These are phyloP conservation scores for Candida dajiaensis DNA, from an alignment of 805 yeast species.

Conservation along the genomic window DNA sequence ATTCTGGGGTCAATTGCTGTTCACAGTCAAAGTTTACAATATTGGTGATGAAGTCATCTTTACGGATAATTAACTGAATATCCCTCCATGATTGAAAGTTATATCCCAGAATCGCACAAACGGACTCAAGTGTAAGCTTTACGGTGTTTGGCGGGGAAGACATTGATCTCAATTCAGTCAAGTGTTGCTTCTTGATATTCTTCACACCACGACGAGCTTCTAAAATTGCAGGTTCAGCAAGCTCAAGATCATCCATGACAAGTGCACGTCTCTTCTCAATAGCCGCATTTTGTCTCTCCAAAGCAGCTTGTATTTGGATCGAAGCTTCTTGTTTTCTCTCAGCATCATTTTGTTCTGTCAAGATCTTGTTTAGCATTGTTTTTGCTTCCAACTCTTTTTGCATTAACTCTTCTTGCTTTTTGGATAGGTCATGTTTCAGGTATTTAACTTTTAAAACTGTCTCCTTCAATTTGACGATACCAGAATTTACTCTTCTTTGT, in stretches of 20 bases:
- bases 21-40: constrained; percentile 73
- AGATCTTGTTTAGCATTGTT: constrained; percentile 65
- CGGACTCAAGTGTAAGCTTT: constrained; percentile 80
- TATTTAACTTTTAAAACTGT: constrained; percentile 68
- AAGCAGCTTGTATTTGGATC: constrained; percentile 61
- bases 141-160: constrained; percentile 86
- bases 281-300: constrained; percentile 59
- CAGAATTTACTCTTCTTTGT: constrained; percentile 67
- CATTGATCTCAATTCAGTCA: constrained; percentile 87
- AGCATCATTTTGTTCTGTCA: constrained; percentile 83
- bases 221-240: constrained; percentile 76
- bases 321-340: constrained; percentile 88
- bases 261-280: constrained; percentile 45
- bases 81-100: constrained; percentile 68
- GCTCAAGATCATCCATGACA: constrained; percentile 60
- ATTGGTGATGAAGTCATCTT: constrained; percentile 81
- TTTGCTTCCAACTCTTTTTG: constrained; percentile 65
- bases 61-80: constrained; percentile 71
- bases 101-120: constrained; percentile 76
- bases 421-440: constrained; percentile 47
- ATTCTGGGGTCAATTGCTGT: constrained; percentile 43
- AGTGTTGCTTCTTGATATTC: constrained; percentile 85
- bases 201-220: constrained; percentile 90
- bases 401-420: constrained; percentile 43
- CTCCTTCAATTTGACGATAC: constrained; percentile 70